Conservation (phyloP, 2,329 filamentous ascomycete genomes). For the Botryosphaeria agaves region DNA sequence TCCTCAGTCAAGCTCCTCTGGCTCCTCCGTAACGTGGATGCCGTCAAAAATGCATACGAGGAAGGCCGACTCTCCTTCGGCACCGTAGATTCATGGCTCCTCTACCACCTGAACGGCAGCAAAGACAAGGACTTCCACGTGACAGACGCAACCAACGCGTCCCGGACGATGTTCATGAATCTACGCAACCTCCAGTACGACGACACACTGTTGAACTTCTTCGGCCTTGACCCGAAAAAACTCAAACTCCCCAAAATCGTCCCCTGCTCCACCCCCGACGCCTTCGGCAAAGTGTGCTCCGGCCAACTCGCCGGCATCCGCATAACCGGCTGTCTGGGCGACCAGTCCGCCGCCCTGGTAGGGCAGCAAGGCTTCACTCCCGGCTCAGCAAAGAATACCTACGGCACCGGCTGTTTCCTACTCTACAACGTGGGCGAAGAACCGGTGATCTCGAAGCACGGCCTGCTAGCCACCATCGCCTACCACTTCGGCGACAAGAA, state of each 20-base stretch:
- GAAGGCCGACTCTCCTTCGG: constrained; percentile 63
- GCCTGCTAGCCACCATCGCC: constrained; percentile 65
- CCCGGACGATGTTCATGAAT: constrained; percentile 86
- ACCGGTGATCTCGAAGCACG: constrained; percentile 64
- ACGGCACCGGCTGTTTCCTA: constrained; percentile 73
- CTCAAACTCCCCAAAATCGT: constrained; percentile 61
- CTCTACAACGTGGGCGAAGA: constrained; percentile 71
- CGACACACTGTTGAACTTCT: constrained; percentile 58
- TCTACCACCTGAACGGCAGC: constrained; percentile 65
- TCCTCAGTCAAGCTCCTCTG: constrained; percentile 70
- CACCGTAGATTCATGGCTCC: constrained; percentile 72
- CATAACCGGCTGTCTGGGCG: constrained; percentile 72
- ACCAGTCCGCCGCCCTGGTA: constrained; percentile 67
- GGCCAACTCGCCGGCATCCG: constrained; percentile 51
- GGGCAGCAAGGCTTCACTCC: constrained; percentile 69
- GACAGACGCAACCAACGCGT: constrained; percentile 78
- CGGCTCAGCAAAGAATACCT: constrained; percentile 73
- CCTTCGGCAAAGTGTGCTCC: constrained; percentile 47
- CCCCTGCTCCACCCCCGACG: constrained; percentile 54
- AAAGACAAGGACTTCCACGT: constrained; percentile 50
- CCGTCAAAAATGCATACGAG: constrained; percentile 56
- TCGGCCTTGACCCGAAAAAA: constrained; percentile 52
- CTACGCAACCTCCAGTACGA: constrained; percentile 68
- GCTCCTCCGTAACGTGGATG: constrained; percentile 53
- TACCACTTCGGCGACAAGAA: constrained; percentile 56